Evolutionary conservation across 2,329 filamentous ascomycete species (phyloP).

Genomic region (Aspergillus versicolor): DNA sequence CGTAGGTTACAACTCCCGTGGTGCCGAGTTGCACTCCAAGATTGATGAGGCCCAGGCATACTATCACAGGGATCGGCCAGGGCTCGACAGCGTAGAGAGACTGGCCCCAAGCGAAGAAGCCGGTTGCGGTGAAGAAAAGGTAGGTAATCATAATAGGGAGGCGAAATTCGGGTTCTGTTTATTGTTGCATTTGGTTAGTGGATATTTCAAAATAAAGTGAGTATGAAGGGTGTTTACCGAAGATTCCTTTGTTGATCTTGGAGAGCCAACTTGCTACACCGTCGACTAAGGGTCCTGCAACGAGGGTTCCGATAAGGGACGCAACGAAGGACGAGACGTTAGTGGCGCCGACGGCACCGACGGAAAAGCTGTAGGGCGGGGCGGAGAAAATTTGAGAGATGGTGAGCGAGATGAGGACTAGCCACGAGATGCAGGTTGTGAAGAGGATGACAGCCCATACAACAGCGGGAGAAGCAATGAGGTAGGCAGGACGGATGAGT

Average conservation of each 20-base stretch:
- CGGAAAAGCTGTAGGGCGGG: slow-evolving; percentile 39
- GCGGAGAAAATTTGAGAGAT: slow-evolving; percentile 40
- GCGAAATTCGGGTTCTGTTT: slow-evolving; percentile 40
- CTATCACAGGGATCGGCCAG: slow-evolving; percentile 36
- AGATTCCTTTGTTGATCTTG: slow-evolving; percentile 36
- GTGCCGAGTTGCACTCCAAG: slow-evolving; percentile 40
- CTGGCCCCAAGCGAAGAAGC: slow-evolving; percentile 40
- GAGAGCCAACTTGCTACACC: slow-evolving; percentile 35
- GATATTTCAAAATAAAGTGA: neutral
- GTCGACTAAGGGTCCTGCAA: slow-evolving; percentile 37
- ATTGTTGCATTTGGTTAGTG: neutral
- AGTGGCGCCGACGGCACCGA: slow-evolving; percentile 34
- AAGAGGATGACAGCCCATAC: slow-evolving; percentile 35
- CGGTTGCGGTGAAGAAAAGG: slow-evolving; percentile 36
- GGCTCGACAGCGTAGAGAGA: slow-evolving; percentile 27
- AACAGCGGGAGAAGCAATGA: slow-evolving; percentile 38
- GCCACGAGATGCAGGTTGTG: slow-evolving; percentile 33
- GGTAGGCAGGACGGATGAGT: slow-evolving; percentile 36
- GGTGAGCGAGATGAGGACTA: slow-evolving; percentile 30
- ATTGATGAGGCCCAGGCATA: slow-evolving; percentile 38
- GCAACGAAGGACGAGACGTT: slow-evolving; percentile 37
- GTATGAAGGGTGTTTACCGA: slow-evolving; percentile 18
- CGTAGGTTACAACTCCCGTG: slow-evolving; percentile 39
- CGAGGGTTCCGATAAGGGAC: slow-evolving; percentile 31
- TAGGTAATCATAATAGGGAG: slow-evolving; percentile 38